phyloP scores from a whole-genome alignment of 129 eudicot species.

The Silybum marianum region DNA sequence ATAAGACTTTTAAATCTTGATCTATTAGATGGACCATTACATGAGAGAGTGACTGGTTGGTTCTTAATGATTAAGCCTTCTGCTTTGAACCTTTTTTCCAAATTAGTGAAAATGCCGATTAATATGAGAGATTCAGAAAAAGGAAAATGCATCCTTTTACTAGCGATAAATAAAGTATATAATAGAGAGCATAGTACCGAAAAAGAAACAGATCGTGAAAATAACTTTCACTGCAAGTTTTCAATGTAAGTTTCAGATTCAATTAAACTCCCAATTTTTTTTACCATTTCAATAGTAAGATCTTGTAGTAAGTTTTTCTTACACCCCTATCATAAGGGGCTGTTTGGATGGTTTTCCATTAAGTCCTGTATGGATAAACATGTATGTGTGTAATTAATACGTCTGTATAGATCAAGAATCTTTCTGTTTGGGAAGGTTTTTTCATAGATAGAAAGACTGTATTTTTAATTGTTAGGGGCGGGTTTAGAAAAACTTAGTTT shows the following conservation, averaged over 20 bases:
- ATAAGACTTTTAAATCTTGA: not conserved
- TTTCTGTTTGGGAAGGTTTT: too few relatives aligned
- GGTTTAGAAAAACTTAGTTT: too few relatives aligned
- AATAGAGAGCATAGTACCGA: not conserved
- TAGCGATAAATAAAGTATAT: not conserved
- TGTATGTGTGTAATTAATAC: too few relatives aligned
- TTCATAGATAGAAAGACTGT: not conserved
- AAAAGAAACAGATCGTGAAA: not conserved
- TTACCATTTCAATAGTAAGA: not conserved
- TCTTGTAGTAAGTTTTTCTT: not conserved
- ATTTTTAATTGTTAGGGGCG: not conserved
- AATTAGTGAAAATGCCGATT: not conserved
- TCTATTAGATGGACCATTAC: not conserved
- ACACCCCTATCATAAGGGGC: not conserved
- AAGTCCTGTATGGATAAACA: too few relatives aligned
- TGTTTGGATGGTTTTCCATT: too few relatives aligned
- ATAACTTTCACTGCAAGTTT: not conserved
- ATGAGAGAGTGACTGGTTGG: too few relatives aligned
- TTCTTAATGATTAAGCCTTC: not conserved
- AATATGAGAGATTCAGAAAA: slow-evolving; percentile 12
- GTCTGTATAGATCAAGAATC: too few relatives aligned
- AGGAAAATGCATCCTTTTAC: not conserved
- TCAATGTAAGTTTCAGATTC: slow-evolving; percentile 11
- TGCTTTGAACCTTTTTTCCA: not conserved
- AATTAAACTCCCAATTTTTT: not conserved